These are phyloP conservation scores for Amanita pallidorosea DNA, from an alignment of 768 basidiomycete genomes.

Conservation along the genomic window DNA sequence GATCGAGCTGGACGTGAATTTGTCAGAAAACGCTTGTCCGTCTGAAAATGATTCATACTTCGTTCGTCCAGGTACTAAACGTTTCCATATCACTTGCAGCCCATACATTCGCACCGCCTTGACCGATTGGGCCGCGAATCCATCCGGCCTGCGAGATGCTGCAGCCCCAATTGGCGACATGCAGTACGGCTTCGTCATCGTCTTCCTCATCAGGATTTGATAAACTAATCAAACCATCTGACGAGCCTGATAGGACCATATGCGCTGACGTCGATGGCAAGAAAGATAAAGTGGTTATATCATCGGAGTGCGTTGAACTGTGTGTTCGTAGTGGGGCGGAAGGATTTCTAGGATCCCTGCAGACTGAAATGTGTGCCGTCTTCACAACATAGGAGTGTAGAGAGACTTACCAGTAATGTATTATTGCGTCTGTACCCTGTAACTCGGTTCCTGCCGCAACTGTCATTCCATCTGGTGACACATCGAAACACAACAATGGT, in stretches of 20 bases:
- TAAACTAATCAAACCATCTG: conserved; percentile 72
- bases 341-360: conserved; percentile 81
- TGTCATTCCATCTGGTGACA: conserved; percentile 56
- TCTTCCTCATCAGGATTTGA: conserved; percentile 68
- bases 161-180: conserved; percentile 81
- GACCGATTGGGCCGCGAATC: conserved; percentile 20
- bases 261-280: conserved; percentile 19
- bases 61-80: conserved; percentile 72
- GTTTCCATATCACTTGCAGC: conserved; percentile 93
- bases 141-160: conserved; percentile 73
- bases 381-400: not conserved
- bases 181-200: conserved; percentile 76
- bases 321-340: conserved; percentile 63
- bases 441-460: conserved; percentile 81
- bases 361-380: not conserved
- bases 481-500: conserved; percentile 56
- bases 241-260: conserved; percentile 67
- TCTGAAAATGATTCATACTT: conserved; percentile 28
- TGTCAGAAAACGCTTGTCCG: not conserved
- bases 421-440: conserved; percentile 68
- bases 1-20: conserved; percentile 45
- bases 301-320: conserved; percentile 85
- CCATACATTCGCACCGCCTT: conserved; percentile 44
- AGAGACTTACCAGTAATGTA: conserved; percentile 65
- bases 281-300: conserved; percentile 71